phyloP scores from a whole-genome alignment of 495 filamentous ascomycete genomes.

The Talaromyces borbonicus region DNA sequence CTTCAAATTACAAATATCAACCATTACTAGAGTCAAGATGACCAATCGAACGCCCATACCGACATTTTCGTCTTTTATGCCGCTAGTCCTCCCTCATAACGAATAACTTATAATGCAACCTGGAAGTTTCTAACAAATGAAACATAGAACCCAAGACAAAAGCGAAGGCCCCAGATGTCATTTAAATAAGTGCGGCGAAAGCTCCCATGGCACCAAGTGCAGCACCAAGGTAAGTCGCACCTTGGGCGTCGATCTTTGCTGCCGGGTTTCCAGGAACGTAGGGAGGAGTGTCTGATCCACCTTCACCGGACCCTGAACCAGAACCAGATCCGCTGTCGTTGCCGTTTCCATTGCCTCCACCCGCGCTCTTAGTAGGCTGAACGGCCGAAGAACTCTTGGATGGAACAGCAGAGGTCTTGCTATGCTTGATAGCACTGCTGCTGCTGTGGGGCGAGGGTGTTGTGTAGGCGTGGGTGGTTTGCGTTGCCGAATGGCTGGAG shows the following conservation, averaged over 20 bases:
- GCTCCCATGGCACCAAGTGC: not conserved
- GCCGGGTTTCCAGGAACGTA: not conserved
- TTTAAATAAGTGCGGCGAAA: not conserved
- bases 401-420: not conserved
- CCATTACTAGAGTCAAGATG: too few relatives aligned
- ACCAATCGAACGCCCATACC: too few relatives aligned
- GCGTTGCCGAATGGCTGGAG: too few relatives aligned
- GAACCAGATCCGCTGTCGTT: not conserved
- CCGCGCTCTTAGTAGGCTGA: not conserved
- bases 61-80: too few relatives aligned
- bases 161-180: not conserved
- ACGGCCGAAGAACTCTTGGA: constrained; percentile 2
- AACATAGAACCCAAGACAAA: not conserved
- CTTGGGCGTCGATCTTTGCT: not conserved
- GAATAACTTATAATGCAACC: too few relatives aligned
- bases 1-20: too few relatives aligned
- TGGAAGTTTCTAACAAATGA: too few relatives aligned
- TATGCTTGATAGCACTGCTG: not conserved
- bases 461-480: not conserved
- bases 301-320: not conserved
- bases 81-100: too few relatives aligned
- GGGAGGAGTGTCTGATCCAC: not conserved
- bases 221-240: not conserved
- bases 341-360: not conserved
- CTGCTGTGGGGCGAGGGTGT: constrained; percentile 1